A percentile compares a stretch with the other conserved stretches of the same genome.
phyloP scores from a whole-genome alignment of 768 basidiomycete species.

The Russula compacta region DNA sequence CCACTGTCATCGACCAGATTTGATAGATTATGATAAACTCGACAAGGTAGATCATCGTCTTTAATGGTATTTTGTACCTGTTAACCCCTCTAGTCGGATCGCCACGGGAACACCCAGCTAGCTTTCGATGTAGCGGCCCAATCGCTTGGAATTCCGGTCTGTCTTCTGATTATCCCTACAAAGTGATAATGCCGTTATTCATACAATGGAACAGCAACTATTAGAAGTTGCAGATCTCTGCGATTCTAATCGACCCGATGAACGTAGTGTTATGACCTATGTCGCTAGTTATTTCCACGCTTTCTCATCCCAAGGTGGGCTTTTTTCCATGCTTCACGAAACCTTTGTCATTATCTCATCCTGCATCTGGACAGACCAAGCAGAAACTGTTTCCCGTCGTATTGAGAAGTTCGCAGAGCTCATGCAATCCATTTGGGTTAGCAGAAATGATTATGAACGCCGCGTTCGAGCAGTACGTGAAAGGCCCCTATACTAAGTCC shows the following conservation, averaged over 20 bases:
- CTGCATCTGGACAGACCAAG: conserved; percentile 58
- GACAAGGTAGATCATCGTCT: conserved; percentile 52
- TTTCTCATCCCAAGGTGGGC: conserved; percentile 89
- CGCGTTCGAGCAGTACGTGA: conserved; percentile 58
- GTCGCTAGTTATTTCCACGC: conserved; percentile 97
- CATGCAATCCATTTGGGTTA: conserved; percentile 86
- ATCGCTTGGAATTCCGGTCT: conserved; percentile 81
- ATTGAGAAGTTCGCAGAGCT: conserved; percentile 95
- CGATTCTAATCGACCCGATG: conserved; percentile 81
- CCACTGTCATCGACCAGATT: conserved; percentile 93
- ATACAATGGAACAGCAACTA: conserved; percentile 52
- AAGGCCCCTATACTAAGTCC: background rate
- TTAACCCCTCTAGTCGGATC: conserved; percentile 46
- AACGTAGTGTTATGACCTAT: conserved; percentile 96
- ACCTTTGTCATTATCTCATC: background rate
- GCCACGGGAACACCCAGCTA: conserved; percentile 72
- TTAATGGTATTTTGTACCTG: background rate
- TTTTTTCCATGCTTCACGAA: background rate
- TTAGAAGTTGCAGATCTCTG: conserved; percentile 95
- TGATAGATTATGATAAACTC: conserved; percentile 80
- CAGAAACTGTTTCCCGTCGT: conserved; percentile 85
- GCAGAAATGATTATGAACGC: conserved; percentile 86
- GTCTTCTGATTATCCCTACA: background rate
- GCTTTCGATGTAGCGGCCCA: conserved; percentile 87
- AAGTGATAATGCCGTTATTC: conserved; percentile 1